Conservation (phyloP, 306 rosid genomes). For the Lablab purpureus region DNA sequence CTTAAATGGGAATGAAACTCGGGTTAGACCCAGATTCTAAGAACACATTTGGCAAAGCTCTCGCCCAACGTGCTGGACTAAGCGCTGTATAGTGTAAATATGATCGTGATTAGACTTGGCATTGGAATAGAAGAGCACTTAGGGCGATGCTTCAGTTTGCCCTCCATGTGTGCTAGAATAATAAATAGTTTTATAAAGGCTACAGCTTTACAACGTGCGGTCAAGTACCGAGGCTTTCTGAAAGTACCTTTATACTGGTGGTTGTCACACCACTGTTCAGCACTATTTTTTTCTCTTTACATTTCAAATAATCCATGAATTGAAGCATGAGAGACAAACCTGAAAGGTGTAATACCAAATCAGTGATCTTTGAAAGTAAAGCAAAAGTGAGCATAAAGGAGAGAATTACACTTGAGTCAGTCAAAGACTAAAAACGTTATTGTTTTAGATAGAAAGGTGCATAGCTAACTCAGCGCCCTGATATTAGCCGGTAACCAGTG, state of each 20-base stretch:
- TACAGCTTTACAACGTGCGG: neutral
- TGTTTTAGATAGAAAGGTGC: neutral
- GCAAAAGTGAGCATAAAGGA: neutral
- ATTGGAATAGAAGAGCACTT: neutral
- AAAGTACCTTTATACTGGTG: neutral
- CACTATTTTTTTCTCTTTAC: neutral
- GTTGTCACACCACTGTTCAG: neutral
- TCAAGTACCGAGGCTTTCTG: neutral
- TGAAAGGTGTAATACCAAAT: neutral
- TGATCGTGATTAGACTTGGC: neutral
- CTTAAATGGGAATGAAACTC: slow-evolving; percentile 1
- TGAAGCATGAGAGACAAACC: slow-evolving; percentile 12
- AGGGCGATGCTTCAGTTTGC: neutral
- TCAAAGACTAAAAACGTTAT: neutral
- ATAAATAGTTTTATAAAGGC: neutral
- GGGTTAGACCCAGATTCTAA: neutral
- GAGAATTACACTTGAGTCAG: neutral
- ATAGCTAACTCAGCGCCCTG: neutral
- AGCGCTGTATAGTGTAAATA: neutral
- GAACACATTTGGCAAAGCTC: slow-evolving; percentile 10
- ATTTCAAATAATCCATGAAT: neutral
- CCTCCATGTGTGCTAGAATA: neutral
- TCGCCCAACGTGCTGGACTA: neutral
- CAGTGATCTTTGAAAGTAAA: neutral
- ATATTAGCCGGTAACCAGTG: neutral